These are phyloP conservation scores for Tetrapyrgos nigripes DNA, from an alignment of 1,284 basidiomycete species.

Conservation along the genomic window DNA sequence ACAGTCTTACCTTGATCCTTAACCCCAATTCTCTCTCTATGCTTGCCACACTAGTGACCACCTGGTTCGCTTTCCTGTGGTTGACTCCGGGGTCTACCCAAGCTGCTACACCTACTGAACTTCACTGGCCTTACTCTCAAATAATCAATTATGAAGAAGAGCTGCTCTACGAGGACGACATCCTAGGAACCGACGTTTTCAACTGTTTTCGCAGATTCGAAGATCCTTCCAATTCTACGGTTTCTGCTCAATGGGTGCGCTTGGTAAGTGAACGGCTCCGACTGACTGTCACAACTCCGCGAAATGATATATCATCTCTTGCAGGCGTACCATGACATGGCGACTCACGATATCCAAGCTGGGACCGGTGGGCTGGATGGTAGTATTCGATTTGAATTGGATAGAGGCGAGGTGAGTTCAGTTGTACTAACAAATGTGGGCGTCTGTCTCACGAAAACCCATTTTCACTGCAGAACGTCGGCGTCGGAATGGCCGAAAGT, in stretches of 20 bases:
- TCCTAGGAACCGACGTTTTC: neutral
- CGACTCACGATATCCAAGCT: conserved; percentile 41
- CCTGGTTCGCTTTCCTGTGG: no score
- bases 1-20: no score
- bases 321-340: conserved; percentile 47
- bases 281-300: no score
- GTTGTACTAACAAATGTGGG: neutral
- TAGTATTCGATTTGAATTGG: conserved; percentile 42
- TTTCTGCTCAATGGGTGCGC: conserved; percentile 14
- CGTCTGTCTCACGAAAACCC: neutral
- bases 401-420: conserved; percentile 34
- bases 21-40: no score
- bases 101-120: no score
- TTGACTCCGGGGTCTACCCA: no score
- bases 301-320: neutral
- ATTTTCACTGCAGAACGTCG: conserved; percentile 37
- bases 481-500: conserved; percentile 44
- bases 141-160: neutral
- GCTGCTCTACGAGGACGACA: neutral
- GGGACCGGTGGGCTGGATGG: conserved; percentile 44
- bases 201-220: neutral
- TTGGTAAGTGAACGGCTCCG: conserved; percentile 2
- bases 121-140: neutral
- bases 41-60: no score
- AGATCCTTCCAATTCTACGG: conserved; percentile 2